Evolutionary conservation across 2,329 filamentous ascomycete species (phyloP), one percentile per base, ranked within the genome.

Genomic region (Cladosporium oxysporum): DNA sequence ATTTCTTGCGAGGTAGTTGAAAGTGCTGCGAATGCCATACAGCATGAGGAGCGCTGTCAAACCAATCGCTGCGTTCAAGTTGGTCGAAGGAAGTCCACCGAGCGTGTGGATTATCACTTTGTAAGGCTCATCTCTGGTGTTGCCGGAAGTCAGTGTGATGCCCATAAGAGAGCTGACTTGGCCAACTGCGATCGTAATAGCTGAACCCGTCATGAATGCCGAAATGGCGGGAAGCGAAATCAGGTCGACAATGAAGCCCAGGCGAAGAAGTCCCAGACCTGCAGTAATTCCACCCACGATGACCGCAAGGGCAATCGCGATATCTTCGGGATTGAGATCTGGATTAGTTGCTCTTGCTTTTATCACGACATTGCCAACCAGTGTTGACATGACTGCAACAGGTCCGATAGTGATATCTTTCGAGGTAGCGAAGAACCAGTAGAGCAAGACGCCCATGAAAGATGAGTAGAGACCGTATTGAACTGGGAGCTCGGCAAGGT

Each of bases 351-450:
- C 76, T 60, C 83, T 77, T 50, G 91, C 88, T 44, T 89, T 84
- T 52, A 85, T 76, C 55, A 98, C 88, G 60, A 98, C 88, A 62
- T 90, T 90, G 53, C 95, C 95, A 2, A 92, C 90, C 18, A 99
- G 85, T 3, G 91, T 96, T 1, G 93, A 98, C 85, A 98, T 91
- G 71, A 98, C 95, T 44, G 95, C 95, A 58, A 98, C 95, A 35
- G 94, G 94, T 18, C 94, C 94, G 65, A 98, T 98, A 11, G 94
- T 97, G 75, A 99, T 98, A 78, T 99, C 94, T 77, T 98, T 99
- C 16, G 94, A 97, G 0, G 95, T 99, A 37, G 93, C 95, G 75
- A 98, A 98, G 76, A 97, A 91, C 94, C 94, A 98, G 80, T 99
- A 99, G 68, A 97, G 84, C 69, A 97, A 78, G 18, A 96, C 93